Base-by-base conservation (phyloP, 225 moss, liverwort and hornwort genomes). In the Bryum argenteum region DNA sequence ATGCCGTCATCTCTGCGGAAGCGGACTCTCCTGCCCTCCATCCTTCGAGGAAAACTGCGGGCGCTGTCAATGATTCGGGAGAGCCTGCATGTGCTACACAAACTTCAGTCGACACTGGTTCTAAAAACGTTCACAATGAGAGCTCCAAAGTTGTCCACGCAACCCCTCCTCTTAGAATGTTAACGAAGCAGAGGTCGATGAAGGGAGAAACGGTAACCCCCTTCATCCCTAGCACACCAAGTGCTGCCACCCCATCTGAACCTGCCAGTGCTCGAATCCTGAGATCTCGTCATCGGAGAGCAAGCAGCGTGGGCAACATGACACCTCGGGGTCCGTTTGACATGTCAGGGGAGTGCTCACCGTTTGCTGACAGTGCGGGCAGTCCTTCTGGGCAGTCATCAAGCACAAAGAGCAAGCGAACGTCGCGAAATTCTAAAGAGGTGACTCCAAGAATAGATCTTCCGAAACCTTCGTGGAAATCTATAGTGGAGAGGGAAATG, bases 401-500 rank as follows among this genome's bases (percentile, higher is more conserved):
- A 52, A 76, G 76, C 45, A 15, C 76, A 1, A 85, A 73, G 76
- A 61, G 77, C 56, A 82, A 72, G 71, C 79, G 82, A 1, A 19
- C 64, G 54, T 82, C 86, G 17, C 70, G 86, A 71, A 82, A 80
- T 54, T 66, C 13, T 7, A 86, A 23, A 13, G 86, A 86, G n/a
- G 61, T 82, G 48, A 82, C 86, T 21, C 82, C 85, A 9, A 76
- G 86, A 66, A 2, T 79, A 59, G 67, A 80, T 75, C 82, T 86
- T 3, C 77, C 86, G 23, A 86, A 80, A 69, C 86, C 86, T 26
- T 82, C 86, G 0, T 86, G 86, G 86, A 86, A 80, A 52, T 53
- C 82, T 22, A 69, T 86, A 9, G 75, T 86, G 21, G 86, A 86
- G 75, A 71, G 86, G 45, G 86, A 86, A 71, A 86, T 86, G 86